These are phyloP conservation scores for Globisporangium canariense DNA, from an alignment of 352 stramenopile genomes.

Conservation along the genomic window DNA sequence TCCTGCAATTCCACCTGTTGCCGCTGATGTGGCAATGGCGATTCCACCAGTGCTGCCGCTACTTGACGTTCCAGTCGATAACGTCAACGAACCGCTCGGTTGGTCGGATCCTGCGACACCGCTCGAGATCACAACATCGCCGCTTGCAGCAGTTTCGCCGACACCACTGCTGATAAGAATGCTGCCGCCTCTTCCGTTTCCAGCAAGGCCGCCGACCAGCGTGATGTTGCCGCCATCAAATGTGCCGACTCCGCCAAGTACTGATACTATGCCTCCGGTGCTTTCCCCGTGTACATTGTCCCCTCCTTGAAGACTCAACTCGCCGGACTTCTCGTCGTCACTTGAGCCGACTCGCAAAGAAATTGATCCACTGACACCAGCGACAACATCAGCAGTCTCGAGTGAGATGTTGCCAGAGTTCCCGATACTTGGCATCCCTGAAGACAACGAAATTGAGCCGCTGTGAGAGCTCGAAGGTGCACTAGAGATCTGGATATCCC, in stretches of 20 bases:
- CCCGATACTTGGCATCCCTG: constrained; percentile 15
- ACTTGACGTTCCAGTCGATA: constrained; percentile 15
- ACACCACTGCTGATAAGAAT: constrained; percentile 26
- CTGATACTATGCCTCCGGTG: constrained; percentile 17
- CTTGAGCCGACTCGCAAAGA: constrained; percentile 18
- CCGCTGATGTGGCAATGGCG: constrained; percentile 10
- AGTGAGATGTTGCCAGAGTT: constrained; percentile 19
- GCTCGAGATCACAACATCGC: constrained; percentile 25
- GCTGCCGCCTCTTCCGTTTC: constrained; percentile 22
- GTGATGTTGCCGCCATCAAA: constrained; percentile 19
- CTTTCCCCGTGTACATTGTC: constrained; percentile 15
- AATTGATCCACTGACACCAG: constrained; percentile 21
- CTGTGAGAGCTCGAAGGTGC: constrained; percentile 10
- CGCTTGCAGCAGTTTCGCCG: constrained; percentile 22
- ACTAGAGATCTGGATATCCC: constrained; percentile 14
- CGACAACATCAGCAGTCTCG: constrained; percentile 14
- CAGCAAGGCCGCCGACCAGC: constrained; percentile 19
- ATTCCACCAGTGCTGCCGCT: constrained; percentile 7
- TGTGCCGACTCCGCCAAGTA: constrained; percentile 17
- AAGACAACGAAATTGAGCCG: constrained; percentile 21
- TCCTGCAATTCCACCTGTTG: constrained; percentile 13
- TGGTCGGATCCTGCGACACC: constrained; percentile 14
- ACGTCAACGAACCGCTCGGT: constrained; percentile 19
- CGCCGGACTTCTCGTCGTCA: constrained; percentile 9
- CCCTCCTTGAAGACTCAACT: constrained; percentile 21